These are phyloP conservation scores for Dictyostelium purpureum DNA, from an alignment of 78 protist genomes.

Conservation along the genomic window DNA sequence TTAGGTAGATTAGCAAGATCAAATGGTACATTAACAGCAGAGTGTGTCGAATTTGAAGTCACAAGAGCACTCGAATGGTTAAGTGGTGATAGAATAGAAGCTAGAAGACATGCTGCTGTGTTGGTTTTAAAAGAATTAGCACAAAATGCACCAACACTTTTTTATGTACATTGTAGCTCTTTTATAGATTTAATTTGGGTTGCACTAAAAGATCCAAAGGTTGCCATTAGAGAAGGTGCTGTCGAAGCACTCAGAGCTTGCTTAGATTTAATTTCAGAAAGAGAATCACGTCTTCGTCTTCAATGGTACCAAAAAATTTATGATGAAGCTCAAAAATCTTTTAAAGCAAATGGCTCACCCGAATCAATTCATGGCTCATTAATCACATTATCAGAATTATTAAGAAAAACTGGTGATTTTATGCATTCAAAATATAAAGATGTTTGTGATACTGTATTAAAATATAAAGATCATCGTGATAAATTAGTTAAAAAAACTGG, in stretches of 20 bases:
- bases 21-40: constrained; percentile 72
- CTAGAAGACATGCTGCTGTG: constrained; percentile 54
- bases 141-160: constrained; percentile 80
- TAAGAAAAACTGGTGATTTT: constrained; percentile 75
- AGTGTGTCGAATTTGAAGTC: constrained; percentile 75
- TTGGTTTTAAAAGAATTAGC: constrained; percentile 77
- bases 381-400: constrained; percentile 38
- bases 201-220: constrained; percentile 62
- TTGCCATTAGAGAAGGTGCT: constrained; percentile 71
- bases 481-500: constrained; percentile 76
- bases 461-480: constrained; percentile 65
- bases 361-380: constrained; percentile 75
- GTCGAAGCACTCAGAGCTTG: constrained; percentile 75
- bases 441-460: constrained; percentile 61
- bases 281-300: constrained; percentile 57
- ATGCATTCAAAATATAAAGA: constrained; percentile 59
- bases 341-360: constrained; percentile 50
- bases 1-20: constrained; percentile 78
- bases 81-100: constrained; percentile 41
- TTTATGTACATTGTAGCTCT: constrained; percentile 60
- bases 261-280: constrained; percentile 48
- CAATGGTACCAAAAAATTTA: constrained; percentile 81
- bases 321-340: constrained; percentile 74
- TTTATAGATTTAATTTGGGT: constrained; percentile 74
- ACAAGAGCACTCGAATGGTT: constrained; percentile 78